Percentiles rank a stretch among this genome's conserved stretches.
These are phyloP conservation scores for Diaporthe citriasiana DNA, from an alignment of 2,329 filamentous ascomycete species.

Conservation along the genomic window DNA sequence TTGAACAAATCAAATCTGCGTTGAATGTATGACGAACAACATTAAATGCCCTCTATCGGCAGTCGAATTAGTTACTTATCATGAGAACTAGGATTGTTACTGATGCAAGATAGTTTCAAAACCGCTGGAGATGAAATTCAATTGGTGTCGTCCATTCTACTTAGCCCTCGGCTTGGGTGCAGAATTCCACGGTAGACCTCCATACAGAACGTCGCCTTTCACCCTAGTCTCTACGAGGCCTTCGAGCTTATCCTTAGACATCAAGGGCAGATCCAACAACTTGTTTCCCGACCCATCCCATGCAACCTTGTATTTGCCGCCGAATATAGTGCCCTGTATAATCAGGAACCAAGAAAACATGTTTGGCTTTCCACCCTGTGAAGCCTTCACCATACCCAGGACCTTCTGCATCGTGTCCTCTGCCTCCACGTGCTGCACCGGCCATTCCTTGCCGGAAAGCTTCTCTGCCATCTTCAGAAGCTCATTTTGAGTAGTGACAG, in stretches of 20 bases:
- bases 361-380: conserved; percentile 1
- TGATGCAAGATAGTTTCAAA: background rate
- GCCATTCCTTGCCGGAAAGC: background rate
- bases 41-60: background rate
- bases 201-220: background rate
- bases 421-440: conserved; percentile 12
- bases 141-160: background rate
- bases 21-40: background rate
- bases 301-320: conserved; percentile 1
- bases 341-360: background rate
- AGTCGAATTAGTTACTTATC: background rate
- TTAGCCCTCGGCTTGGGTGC: background rate
- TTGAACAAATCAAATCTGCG: background rate
- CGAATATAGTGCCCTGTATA: conserved; percentile 10
- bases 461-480: conserved; percentile 13
- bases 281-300: conserved; percentile 13
- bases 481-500: conserved; percentile 8
- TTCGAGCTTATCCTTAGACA: background rate
- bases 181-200: conserved; percentile 8
- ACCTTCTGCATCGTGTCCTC: background rate
- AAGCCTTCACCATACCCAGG: background rate
- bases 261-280: background rate
- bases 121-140: background rate
- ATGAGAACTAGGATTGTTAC: background rate
- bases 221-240: conserved; percentile 8